Evolutionary conservation across 768 basidiomycete species (phyloP).

Genomic region (Tricholoma flavovirens): DNA sequence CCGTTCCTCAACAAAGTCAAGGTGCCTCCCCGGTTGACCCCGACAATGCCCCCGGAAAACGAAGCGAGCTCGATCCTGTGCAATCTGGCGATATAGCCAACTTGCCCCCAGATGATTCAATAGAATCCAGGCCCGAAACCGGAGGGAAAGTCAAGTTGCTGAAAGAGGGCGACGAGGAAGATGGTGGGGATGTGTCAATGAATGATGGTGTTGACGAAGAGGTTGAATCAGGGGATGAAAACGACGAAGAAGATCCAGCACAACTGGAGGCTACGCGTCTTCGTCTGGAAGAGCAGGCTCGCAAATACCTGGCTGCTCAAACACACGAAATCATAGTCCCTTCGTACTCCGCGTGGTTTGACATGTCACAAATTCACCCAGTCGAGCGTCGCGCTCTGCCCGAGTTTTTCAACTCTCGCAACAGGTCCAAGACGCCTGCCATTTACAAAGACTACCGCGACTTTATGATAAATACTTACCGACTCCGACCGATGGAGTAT

Average conservation of each 20-base stretch:
- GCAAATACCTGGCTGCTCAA: constrained; percentile 93
- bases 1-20: constrained; percentile 48
- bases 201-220: constrained; percentile 75
- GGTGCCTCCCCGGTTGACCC: constrained; percentile 76
- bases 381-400: constrained; percentile 91
- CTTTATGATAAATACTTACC: constrained; percentile 99
- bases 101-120: constrained; percentile 41
- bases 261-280: constrained; percentile 76
- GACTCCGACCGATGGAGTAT: constrained; percentile 90
- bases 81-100: constrained; percentile 76
- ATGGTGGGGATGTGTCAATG: constrained; percentile 75
- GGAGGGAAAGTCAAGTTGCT: constrained; percentile 38
- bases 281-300: constrained; percentile 79
- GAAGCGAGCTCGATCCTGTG: constrained; percentile 82
- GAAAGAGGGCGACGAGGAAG: constrained; percentile 59
- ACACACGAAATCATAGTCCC: constrained; percentile 97
- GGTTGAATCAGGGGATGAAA: constrained; percentile 70
- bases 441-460: constrained; percentile 99
- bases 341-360: constrained; percentile 97
- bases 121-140: constrained; percentile 34
- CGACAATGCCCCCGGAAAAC: constrained; percentile 76
- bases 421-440: constrained; percentile 90
- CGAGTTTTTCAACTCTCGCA: constrained; percentile 96
- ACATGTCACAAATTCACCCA: constrained; percentile 88
- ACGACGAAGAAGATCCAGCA: constrained; percentile 82